Evolutionary conservation across 352 stramenopile species (phyloP).

Genomic region (Aphanomyces cochlioides): DNA sequence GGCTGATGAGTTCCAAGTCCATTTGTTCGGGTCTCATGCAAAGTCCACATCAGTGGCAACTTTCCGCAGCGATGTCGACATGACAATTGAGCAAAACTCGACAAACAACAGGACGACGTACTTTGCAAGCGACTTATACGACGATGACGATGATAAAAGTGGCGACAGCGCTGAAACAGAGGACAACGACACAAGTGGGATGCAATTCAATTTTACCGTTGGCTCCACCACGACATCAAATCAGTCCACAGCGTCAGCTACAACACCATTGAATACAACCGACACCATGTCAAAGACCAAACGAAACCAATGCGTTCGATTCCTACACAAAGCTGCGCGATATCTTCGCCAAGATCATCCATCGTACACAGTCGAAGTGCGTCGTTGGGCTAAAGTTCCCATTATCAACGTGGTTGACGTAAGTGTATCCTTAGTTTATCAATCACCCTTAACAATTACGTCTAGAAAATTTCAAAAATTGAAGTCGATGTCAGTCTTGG

Average conservation of each 20-base stretch:
- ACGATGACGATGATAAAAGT: background rate
- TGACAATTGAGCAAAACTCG: slow-evolving; percentile 2
- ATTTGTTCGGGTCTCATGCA: slow-evolving; percentile 17
- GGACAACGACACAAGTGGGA: background rate
- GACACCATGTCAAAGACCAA: background rate
- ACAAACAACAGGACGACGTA: slow-evolving; percentile 40
- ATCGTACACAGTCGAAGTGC: slow-evolving; percentile 13
- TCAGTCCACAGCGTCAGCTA: background rate
- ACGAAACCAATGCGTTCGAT: slow-evolving; percentile 12
- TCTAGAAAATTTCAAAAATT: slow-evolving; percentile 10
- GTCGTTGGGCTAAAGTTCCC: slow-evolving; percentile 14
- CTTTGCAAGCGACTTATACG: slow-evolving; percentile 51
- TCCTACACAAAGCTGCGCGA: slow-evolving; percentile 1
- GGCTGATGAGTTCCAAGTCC: background rate
- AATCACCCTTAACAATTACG: background rate
- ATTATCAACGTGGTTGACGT: slow-evolving; percentile 27
- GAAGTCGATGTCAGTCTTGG: slow-evolving; percentile 22
- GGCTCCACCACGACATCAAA: background rate
- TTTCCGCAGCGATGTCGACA: slow-evolving; percentile 23
- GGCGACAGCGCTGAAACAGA: background rate
- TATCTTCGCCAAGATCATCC: background rate
- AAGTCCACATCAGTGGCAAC: background rate
- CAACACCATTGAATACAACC: background rate
- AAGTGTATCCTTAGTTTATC: background rate
- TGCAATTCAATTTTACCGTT: slow-evolving; percentile 1